Evolutionary conservation across 768 basidiomycete species (phyloP).

Genomic region (Trametopsis cervina): DNA sequence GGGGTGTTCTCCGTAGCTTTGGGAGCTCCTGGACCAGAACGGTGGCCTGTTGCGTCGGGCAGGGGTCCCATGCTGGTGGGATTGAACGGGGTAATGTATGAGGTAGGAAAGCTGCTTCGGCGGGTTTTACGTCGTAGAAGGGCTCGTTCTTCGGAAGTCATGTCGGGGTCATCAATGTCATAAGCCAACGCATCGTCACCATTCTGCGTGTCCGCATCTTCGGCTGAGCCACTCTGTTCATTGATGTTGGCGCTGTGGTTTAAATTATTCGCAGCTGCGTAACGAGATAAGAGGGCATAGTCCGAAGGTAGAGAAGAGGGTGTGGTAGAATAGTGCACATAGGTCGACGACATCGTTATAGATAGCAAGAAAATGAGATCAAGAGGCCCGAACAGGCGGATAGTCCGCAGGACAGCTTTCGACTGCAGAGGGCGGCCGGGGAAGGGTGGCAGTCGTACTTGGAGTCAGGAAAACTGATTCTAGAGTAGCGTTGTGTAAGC

Average conservation of each 20-base stretch:
- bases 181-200: background rate
- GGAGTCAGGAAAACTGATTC: background rate
- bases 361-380: background rate
- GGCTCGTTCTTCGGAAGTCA: conserved; percentile 5
- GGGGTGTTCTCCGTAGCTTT: conserved; percentile 46
- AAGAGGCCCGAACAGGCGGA: background rate
- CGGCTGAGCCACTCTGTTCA: conserved; percentile 9
- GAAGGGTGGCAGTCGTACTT: background rate
- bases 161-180: conserved; percentile 9
- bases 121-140: conserved; percentile 10
- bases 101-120: conserved; percentile 27
- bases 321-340: conserved; percentile 40
- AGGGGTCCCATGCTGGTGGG: conserved; percentile 28
- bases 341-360: conserved; percentile 29
- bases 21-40: conserved; percentile 18
- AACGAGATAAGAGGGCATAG: conserved; percentile 54
- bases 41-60: conserved; percentile 17
- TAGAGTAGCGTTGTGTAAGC: no score
- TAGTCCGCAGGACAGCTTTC: background rate
- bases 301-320: conserved; percentile 60
- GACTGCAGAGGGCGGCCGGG: background rate
- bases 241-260: conserved; percentile 13
- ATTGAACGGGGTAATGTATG: conserved; percentile 31
- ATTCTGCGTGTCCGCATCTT: conserved; percentile 1
- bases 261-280: conserved; percentile 27